phyloP scores from a whole-genome alignment of 2,329 filamentous ascomycete genomes.

The Aspergillus ibericus region DNA sequence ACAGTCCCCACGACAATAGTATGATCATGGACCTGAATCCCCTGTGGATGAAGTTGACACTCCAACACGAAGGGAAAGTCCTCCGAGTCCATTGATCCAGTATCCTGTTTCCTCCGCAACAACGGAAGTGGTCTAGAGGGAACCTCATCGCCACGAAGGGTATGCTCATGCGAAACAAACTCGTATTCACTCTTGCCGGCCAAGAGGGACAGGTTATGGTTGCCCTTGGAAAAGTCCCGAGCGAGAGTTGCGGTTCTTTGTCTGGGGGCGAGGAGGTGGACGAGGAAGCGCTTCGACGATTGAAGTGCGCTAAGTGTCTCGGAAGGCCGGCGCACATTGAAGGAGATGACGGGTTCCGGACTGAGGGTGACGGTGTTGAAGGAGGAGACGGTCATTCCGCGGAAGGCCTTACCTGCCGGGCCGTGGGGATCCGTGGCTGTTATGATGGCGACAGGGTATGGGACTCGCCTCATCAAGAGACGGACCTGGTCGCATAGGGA shows the following conservation, averaged over 20 bases:
- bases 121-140: constrained; percentile 27
- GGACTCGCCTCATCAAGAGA: constrained; percentile 54
- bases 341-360: constrained; percentile 59
- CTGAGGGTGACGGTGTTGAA: constrained; percentile 59
- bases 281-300: constrained; percentile 47
- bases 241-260: constrained; percentile 37
- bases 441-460: constrained; percentile 59
- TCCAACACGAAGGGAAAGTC: constrained; percentile 45
- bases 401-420: constrained; percentile 26
- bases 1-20: constrained; percentile 43
- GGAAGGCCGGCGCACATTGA: constrained; percentile 61
- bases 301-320: constrained; percentile 56
- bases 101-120: constrained; percentile 21
- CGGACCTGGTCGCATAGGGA: constrained; percentile 40
- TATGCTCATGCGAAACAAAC: constrained; percentile 21
- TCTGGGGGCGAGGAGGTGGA: constrained; percentile 51
- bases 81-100: neutral
- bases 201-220: constrained; percentile 35
- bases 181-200: constrained; percentile 31
- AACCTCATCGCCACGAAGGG: neutral
- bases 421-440: constrained; percentile 45
- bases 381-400: constrained; percentile 62
- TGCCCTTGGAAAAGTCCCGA: constrained; percentile 42
- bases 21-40: constrained; percentile 41
- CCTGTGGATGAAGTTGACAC: constrained; percentile 38